A percentile compares a stretch with the other conserved stretches of the same genome.
These are phyloP conservation scores for Calycina marina DNA, from an alignment of 2,329 filamentous ascomycete genomes.

Conservation along the genomic window DNA sequence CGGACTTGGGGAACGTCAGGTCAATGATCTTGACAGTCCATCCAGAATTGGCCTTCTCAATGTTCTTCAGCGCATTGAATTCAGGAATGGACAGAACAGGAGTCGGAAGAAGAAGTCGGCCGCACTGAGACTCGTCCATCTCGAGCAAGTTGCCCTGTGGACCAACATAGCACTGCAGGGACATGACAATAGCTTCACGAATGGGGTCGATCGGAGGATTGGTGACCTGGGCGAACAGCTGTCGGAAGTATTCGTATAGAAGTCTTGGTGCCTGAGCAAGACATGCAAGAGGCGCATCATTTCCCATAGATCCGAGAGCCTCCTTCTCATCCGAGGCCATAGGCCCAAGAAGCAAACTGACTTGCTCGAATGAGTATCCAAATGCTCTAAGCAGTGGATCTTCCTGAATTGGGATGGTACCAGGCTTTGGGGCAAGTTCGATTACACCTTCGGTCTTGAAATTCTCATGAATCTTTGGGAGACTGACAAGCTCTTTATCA, in stretches of 20 bases:
- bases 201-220: conserved; percentile 97
- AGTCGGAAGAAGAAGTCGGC: conserved; percentile 71
- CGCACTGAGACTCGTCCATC: conserved; percentile 83
- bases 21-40: conserved; percentile 89
- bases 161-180: conserved; percentile 87
- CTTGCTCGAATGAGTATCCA: conserved; percentile 90
- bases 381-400: conserved; percentile 76
- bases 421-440: conserved; percentile 52
- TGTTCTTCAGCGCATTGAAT: conserved; percentile 75
- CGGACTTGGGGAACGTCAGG: conserved; percentile 78
- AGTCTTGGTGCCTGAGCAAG: conserved; percentile 79
- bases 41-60: conserved; percentile 53
- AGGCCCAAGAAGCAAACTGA: conserved; percentile 77
- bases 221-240: conserved; percentile 94
- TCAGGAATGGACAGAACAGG: conserved; percentile 81
- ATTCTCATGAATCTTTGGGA: conserved; percentile 59
- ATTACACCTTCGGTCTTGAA: conserved; percentile 40
- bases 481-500: conserved; percentile 67
- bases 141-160: conserved; percentile 90
- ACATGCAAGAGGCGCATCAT: conserved; percentile 85
- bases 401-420: conserved; percentile 60
- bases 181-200: conserved; percentile 96
- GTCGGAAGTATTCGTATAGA: conserved; percentile 91
- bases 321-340: conserved; percentile 98
- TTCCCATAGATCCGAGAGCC: conserved; percentile 93